Conservation (phyloP, 305 asterid genomes). For the Fraxinus albicans region DNA sequence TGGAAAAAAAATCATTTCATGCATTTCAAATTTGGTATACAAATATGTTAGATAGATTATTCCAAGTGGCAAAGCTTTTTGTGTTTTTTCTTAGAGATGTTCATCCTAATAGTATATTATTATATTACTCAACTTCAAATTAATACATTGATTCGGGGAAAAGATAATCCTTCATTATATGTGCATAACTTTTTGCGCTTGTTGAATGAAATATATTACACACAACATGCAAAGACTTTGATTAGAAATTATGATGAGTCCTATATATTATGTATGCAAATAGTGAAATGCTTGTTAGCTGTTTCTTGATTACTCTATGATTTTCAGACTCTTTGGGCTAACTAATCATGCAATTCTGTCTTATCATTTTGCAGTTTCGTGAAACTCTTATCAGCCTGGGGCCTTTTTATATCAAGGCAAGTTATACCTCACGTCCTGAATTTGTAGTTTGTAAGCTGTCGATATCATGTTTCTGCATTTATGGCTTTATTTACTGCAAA, state of each 20-base stretch:
- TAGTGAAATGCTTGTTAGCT: not conserved
- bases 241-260: not conserved
- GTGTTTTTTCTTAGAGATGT: not conserved
- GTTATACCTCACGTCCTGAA: slow-evolving; percentile 28
- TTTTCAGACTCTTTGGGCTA: slow-evolving; percentile 13
- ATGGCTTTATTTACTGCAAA: not conserved
- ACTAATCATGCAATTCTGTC: slow-evolving; percentile 17
- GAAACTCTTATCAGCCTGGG: slow-evolving; percentile 87
- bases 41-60: not conserved
- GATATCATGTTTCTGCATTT: slow-evolving; percentile 2
- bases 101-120: not conserved
- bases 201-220: not conserved
- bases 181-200: not conserved
- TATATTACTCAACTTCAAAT: not conserved
- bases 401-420: slow-evolving; percentile 95
- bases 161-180: not conserved
- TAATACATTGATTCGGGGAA: not conserved
- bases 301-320: not conserved
- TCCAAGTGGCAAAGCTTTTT: not conserved
- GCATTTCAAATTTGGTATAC: not conserved
- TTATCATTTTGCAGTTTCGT: slow-evolving; percentile 75
- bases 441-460: slow-evolving; percentile 18
- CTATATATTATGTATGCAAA: not conserved
- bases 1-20: not conserved
- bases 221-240: not conserved